Base-by-base conservation (phyloP, 129 eudicot species). In the Tagetes patula region DNA sequence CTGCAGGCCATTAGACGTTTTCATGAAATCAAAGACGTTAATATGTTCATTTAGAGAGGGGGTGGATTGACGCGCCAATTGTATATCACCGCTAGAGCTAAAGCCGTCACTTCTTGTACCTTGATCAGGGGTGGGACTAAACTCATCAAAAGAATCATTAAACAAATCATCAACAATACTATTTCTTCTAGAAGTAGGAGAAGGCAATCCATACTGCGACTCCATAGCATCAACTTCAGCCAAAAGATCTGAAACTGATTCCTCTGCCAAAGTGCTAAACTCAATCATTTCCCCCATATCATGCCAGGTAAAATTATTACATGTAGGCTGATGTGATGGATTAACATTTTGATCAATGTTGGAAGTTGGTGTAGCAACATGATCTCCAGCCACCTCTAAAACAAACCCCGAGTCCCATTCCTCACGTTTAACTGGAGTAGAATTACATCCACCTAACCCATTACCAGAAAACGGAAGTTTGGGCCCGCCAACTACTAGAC, bases 181-280 rank as follows among this genome's bases (percentile, higher is more conserved):
- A 61, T 84, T 86, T 81, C 91, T 88, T 68, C 84, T 85, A 5
- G 99, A 90, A 52, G 91, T 90, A 13, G 99, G 99, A 12, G 99
- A 90, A 20, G 87, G 79, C 82, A 86, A 78, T n/a, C 89, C 94
- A 11, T 85, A 74, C 30, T 83, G 93, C 11, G 97, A 95, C 79
- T 95, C 99, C 97, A 95, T 88, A 11, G 98, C 96, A 77, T 90
- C 98, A 11, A 90, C 99, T 83, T 95, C 94, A 31, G 99, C 95
- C 65, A 95, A 72, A 20, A 95, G 81, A 77, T 95, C 99, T 2
- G 99, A 95, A 61, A 95, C 97, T 2, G 96, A 95, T 39, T 95
- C 97, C 86, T 95, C 99, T 7, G 91, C 97, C 73, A 90, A 73
- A 62, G 96, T 89, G 82, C 84, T 87, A 46, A 95, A 87, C 80